Evolutionary conservation across 2,329 filamentous ascomycete species (phyloP), one percentile per base, ranked within the genome.

Genomic region (Penicillium sp.): DNA sequence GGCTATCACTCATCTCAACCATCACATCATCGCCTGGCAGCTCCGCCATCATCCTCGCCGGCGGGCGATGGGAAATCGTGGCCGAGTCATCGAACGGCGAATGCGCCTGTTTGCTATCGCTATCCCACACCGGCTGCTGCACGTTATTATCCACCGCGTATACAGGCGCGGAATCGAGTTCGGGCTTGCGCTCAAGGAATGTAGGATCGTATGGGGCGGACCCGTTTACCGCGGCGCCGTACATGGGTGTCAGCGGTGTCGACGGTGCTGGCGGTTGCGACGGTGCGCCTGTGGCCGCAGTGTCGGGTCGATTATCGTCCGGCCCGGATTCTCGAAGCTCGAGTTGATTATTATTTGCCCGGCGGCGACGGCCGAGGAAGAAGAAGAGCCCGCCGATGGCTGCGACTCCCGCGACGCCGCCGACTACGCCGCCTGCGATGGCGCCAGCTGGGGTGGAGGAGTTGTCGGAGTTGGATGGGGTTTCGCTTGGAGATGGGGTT

Each of bases 1-100:
- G 56, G 26, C 50, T 59, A 57, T 61, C 61, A 26, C 64, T 62
- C 64, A 64, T 64, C 44, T 64, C 62, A 23, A 60, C 56, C 51
- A 47, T 51, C 8, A 21, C 49, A 49, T 13, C 13, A 3, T 56
- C 13, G 13, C 58, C 61, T 0, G 64, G 61, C 11, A 65, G 49
- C 38, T 65, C 64, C 11, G 49, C 58, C 31, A 56, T 45, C 11
- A 38, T 47, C 17, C 57, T 9, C 17, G 30, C 44, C 15, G 57
- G 49, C 1, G 57, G 29, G 29, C 44, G 41, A 29, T 60, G 51
- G 7, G 26, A 3, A 3, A 19, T 17, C 0, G 48, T 30, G 4
- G 31, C 23, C 13, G 44, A 38, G 11, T 41, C 23, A n/a, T 48
- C 57, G 29, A 49, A 29, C 6, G 52, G 52, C 1, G 38, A 45